Evolutionary conservation across 306 rosid species (phyloP), one percentile per base, ranked within the genome.

Genomic region (Prunus mongolica): DNA sequence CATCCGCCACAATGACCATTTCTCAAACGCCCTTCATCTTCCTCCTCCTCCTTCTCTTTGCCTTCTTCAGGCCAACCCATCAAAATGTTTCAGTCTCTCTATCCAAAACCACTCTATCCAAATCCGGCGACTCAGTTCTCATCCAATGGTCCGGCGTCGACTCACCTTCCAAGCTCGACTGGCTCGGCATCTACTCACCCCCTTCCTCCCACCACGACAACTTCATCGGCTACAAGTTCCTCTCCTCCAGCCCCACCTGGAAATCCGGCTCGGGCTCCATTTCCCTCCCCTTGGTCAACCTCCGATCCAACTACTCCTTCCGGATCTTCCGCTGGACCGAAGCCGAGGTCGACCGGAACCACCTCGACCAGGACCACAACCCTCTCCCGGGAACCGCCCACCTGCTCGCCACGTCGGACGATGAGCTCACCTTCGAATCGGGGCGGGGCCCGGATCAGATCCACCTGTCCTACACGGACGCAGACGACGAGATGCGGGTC

Each of bases 101-200:
- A 11, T 61, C 73, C 50, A 85, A 96, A 2, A 73, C 93, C 27
- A 45, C 77, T 8, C 88, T 95, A 6, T 41, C 86, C 5, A 86
- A 58, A 69, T 90, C 97, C 22, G 91, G 89, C 77, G 87, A 89
- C 79, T 30, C 85, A 45, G 89, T 95, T 4, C 20, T 2, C 14
- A 74, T 95, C 70, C 66, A 54, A 20, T 92, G 98, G 98, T 83
- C 97, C 25, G 92, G 92, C 11, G 44, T 95, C 73, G 80, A 76
- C 25, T 52, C 84, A 9, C 97, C 98, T 8, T 92, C 97, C 44
- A 81, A 82, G 8, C 90, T 90, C 20, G 97, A 95, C 67, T 95
- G 93, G 90, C 73, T 90, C 20, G 97, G 91, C 19, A 90, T 95
- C 71, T 92, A 90, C 89, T 90, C 96, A 3, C 97, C 97, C 0